phyloP scores from a whole-genome alignment of 2,329 filamentous ascomycete genomes.

The Fusarium sp. region DNA sequence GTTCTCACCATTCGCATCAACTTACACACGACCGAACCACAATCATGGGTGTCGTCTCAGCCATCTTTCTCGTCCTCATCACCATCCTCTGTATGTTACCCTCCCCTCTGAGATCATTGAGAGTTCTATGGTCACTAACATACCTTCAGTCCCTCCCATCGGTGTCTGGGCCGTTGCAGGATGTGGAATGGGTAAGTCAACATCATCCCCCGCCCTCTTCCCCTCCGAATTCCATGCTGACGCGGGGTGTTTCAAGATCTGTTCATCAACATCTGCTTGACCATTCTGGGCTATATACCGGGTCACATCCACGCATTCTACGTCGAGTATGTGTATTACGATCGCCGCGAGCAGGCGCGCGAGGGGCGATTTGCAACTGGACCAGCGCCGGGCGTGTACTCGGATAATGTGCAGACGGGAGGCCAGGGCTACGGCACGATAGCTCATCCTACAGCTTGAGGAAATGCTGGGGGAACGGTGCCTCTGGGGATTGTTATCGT shows the following conservation, averaged over 20 bases:
- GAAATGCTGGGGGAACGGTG: background rate
- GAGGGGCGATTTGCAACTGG: slow-evolving; percentile 66
- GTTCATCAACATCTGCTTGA: slow-evolving; percentile 75
- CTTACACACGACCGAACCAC: slow-evolving; percentile 24
- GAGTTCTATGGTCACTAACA: slow-evolving; percentile 32
- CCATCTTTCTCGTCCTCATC: slow-evolving; percentile 63
- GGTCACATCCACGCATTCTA: slow-evolving; percentile 87
- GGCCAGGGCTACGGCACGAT: slow-evolving; percentile 73
- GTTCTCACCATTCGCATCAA: background rate
- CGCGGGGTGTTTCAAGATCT: slow-evolving; percentile 58
- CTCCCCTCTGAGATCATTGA: background rate
- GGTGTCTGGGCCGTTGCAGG: slow-evolving; percentile 74
- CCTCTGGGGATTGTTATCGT: background rate
- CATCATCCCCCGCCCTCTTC: background rate
- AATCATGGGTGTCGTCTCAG: slow-evolving; percentile 63
- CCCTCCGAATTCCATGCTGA: slow-evolving; percentile 2
- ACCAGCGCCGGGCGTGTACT: slow-evolving; percentile 78
- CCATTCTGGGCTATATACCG: slow-evolving; percentile 78
- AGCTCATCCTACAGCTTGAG: slow-evolving; percentile 47
- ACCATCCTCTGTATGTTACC: slow-evolving; percentile 63
- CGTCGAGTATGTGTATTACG: slow-evolving; percentile 85
- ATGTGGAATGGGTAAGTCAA: slow-evolving; percentile 65
- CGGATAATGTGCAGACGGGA: slow-evolving; percentile 78
- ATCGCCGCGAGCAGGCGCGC: slow-evolving; percentile 73
- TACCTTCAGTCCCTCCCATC: slow-evolving; percentile 70